These are phyloP conservation scores for Tulasnella sp. DNA, from an alignment of 768 basidiomycete genomes.

Conservation along the genomic window DNA sequence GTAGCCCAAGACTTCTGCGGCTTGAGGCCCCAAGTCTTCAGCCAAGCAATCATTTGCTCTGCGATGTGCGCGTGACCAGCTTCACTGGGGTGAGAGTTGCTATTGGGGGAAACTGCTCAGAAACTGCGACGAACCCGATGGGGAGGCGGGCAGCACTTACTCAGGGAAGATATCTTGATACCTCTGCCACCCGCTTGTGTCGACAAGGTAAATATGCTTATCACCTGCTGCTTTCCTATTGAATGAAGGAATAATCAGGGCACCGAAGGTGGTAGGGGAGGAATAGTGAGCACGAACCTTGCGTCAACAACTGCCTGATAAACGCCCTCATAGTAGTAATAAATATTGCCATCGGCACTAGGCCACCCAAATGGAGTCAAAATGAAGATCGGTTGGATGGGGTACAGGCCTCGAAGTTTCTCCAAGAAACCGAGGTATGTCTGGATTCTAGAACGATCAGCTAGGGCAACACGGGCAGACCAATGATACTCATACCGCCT, in stretches of 20 bases:
- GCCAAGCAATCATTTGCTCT: conserved; percentile 44
- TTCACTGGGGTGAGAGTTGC: conserved; percentile 50
- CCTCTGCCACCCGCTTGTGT: conserved; percentile 55
- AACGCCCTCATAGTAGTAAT: conserved; percentile 47
- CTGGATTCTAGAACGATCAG: conserved; percentile 32
- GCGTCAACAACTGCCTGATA: conserved; percentile 43
- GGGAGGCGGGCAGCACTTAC: not conserved
- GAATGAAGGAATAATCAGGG: not conserved
- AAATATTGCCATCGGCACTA: conserved; percentile 44
- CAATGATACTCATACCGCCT: conserved; percentile 18
- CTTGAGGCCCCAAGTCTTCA: conserved; percentile 47
- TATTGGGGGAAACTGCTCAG: conserved; percentile 27
- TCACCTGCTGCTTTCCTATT: conserved; percentile 44
- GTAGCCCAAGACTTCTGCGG: conserved; percentile 33
- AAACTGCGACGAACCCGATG: not conserved
- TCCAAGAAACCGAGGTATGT: conserved; percentile 48
- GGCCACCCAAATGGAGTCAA: conserved; percentile 62
- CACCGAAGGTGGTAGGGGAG: not conserved
- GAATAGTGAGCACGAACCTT: conserved; percentile 1
- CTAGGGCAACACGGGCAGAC: not conserved
- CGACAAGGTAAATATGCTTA: conserved; percentile 48
- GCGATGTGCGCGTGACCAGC: conserved; percentile 49
- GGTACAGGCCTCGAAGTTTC: conserved; percentile 45
- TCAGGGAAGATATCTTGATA: conserved; percentile 39
- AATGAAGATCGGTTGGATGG: conserved; percentile 47